Evolutionary conservation across 2,329 filamentous ascomycete species (phyloP).

Genomic region (Fusarium proliferatum): DNA sequence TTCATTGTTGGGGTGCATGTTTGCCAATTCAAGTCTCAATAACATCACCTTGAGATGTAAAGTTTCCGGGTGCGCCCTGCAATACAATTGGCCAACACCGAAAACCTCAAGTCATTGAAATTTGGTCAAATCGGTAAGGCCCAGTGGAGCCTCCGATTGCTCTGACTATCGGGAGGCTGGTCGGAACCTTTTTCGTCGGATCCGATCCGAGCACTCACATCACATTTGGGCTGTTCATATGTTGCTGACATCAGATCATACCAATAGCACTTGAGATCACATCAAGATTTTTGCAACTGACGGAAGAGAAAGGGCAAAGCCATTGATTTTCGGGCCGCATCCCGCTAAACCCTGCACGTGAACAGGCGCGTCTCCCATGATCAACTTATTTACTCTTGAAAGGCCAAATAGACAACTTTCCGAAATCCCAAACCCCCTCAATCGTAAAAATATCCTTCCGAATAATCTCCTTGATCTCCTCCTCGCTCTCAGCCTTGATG

Average conservation of each 20-base stretch:
- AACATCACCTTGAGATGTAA: rapidly evolving
- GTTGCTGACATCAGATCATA: too few species aligned
- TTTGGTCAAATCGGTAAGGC: neutral
- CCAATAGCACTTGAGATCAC: too few species aligned
- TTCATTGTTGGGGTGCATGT: too few species aligned
- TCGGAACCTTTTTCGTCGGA: neutral
- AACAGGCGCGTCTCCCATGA: neutral
- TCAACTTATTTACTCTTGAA: neutral
- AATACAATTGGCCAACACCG: too few species aligned
- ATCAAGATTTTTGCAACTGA: too few species aligned
- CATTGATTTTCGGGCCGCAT: neutral
- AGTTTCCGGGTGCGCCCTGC: neutral
- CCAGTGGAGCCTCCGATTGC: neutral
- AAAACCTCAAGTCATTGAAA: neutral
- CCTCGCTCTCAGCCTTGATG: neutral
- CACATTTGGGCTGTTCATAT: too few species aligned
- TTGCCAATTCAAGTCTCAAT: neutral
- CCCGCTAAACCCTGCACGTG: neutral
- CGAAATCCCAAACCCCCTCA: neutral
- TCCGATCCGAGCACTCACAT: neutral
- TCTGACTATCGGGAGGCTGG: too few species aligned
- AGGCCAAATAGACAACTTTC: neutral
- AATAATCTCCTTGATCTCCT: neutral
- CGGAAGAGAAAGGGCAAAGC: neutral
- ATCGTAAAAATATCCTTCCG: neutral